Conservation (phyloP, 108 stramenopile genomes). For the Conticribra guillardii region DNA sequence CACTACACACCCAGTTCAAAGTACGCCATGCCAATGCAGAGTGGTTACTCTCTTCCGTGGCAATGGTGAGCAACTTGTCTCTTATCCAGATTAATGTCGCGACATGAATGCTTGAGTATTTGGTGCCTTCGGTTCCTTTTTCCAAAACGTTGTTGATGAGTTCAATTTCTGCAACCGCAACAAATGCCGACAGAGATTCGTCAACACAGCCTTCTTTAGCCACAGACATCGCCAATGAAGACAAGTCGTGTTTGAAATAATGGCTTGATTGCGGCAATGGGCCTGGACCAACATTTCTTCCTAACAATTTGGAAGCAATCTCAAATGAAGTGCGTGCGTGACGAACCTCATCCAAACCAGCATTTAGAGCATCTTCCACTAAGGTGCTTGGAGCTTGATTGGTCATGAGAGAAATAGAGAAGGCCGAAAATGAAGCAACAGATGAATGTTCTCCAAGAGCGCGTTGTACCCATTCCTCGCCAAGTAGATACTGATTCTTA, state of each 20-base stretch:
- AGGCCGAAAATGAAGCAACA: conserved; percentile 68
- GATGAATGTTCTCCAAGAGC: conserved; percentile 69
- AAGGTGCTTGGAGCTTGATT: conserved; percentile 60
- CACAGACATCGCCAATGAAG: neutral
- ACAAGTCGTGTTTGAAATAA: neutral
- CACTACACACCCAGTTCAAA: neutral
- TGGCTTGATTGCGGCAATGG: conserved; percentile 37
- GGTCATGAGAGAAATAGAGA: conserved; percentile 69
- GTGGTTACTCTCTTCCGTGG: neutral
- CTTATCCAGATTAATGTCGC: neutral
- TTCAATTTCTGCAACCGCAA: neutral
- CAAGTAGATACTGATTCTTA: conserved; percentile 30
- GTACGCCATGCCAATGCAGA: neutral
- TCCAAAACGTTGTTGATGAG: too few species aligned
- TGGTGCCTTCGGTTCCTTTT: neutral
- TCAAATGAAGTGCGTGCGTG: conserved; percentile 64
- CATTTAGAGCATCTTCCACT: conserved; percentile 57
- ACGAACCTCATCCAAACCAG: conserved; percentile 66
- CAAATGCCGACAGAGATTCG: neutral
- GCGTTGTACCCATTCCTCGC: conserved; percentile 57
- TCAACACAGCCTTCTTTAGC: neutral
- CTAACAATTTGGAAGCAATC: conserved; percentile 53
- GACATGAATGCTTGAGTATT: neutral
- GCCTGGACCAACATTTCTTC: conserved; percentile 49
- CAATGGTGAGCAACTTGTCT: neutral